A percentile compares a stretch with the other conserved stretches of the same genome.
These are phyloP conservation scores for Westerdykella sp. DNA, from an alignment of 2,329 filamentous ascomycete species.

Conservation along the genomic window DNA sequence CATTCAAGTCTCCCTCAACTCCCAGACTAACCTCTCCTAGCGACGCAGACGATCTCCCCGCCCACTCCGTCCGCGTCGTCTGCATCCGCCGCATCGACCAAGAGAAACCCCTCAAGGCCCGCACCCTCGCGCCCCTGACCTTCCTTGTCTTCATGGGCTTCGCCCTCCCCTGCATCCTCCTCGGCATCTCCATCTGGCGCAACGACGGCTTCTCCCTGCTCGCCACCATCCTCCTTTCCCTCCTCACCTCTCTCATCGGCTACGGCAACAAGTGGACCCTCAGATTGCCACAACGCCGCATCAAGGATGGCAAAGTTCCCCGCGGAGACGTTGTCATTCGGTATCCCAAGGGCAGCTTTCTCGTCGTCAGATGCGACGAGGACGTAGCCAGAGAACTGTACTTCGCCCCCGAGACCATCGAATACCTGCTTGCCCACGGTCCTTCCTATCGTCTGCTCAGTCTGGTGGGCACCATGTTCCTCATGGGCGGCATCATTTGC, in stretches of 20 bases:
- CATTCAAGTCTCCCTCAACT: too few relatives aligned
- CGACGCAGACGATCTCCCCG: slow-evolving; percentile 32
- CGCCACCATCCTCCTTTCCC: slow-evolving; percentile 43
- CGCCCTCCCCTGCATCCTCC: slow-evolving; percentile 37
- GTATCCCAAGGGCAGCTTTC: slow-evolving; percentile 47
- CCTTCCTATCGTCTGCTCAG: slow-evolving; percentile 43
- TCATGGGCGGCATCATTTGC: slow-evolving; percentile 49
- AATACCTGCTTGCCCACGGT: slow-evolving; percentile 40
- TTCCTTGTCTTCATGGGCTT: slow-evolving; percentile 43
- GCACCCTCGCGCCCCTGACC: slow-evolving; percentile 42
- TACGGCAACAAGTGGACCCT: slow-evolving; percentile 47
- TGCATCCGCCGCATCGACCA: slow-evolving; percentile 28
- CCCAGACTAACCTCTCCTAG: slow-evolving; percentile 8
- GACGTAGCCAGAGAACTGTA: slow-evolving; percentile 47
- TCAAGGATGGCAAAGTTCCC: slow-evolving; percentile 28
- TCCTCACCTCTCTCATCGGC: slow-evolving; percentile 46
- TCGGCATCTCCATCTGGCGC: slow-evolving; percentile 41
- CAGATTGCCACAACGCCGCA: slow-evolving; percentile 35
- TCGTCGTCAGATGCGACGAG: slow-evolving; percentile 47
- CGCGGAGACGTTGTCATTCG: slow-evolving; percentile 45
- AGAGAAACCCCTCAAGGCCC: slow-evolving; percentile 37
- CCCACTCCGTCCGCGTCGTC: slow-evolving; percentile 39
- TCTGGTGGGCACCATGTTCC: slow-evolving; percentile 46
- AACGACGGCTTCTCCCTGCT: slow-evolving; percentile 48
- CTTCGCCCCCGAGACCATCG: slow-evolving; percentile 47